Conservation (phyloP, 306 rosid genomes). For the Lupinus albus region DNA sequence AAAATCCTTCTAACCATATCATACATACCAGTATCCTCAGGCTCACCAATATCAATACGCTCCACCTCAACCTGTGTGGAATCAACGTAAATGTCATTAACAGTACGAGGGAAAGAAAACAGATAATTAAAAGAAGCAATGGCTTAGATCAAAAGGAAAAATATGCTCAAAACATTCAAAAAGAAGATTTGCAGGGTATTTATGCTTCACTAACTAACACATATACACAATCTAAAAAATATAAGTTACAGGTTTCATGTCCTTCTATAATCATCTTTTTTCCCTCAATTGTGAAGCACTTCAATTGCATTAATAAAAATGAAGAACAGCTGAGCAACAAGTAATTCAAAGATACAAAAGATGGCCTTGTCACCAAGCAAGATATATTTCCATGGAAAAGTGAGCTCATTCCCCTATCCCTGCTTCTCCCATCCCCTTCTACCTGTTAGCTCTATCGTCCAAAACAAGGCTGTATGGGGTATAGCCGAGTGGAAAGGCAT, state of each 20-base stretch:
- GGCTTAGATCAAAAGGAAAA: constrained; percentile 9
- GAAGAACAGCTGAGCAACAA: background rate
- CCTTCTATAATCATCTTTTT: constrained; percentile 23
- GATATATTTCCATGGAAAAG: constrained; percentile 5
- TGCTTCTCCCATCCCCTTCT: too few species aligned
- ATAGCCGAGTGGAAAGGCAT: too few species aligned
- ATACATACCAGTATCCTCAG: constrained; percentile 67
- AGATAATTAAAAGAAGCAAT: constrained; percentile 17
- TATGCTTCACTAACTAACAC: constrained; percentile 31
- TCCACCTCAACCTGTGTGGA: constrained; percentile 86
- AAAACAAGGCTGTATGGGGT: too few species aligned
- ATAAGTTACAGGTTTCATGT: constrained; percentile 26
- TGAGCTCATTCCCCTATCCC: too few species aligned
- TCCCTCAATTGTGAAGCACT: constrained; percentile 33
- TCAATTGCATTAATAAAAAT: background rate
- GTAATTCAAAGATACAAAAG: constrained; percentile 33
- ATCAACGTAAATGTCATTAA: constrained; percentile 21
- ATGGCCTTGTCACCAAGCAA: background rate
- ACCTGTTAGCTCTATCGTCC: too few species aligned
- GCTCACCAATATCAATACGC: constrained; percentile 74
- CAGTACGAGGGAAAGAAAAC: constrained; percentile 1
- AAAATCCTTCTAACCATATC: constrained; percentile 31
- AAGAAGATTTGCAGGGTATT: constrained; percentile 22
- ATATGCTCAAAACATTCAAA: constrained; percentile 4
- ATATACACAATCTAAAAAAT: background rate